These are phyloP conservation scores for Macrophomina phaseolina DNA, from an alignment of 2,329 filamentous ascomycete species.

Conservation along the genomic window DNA sequence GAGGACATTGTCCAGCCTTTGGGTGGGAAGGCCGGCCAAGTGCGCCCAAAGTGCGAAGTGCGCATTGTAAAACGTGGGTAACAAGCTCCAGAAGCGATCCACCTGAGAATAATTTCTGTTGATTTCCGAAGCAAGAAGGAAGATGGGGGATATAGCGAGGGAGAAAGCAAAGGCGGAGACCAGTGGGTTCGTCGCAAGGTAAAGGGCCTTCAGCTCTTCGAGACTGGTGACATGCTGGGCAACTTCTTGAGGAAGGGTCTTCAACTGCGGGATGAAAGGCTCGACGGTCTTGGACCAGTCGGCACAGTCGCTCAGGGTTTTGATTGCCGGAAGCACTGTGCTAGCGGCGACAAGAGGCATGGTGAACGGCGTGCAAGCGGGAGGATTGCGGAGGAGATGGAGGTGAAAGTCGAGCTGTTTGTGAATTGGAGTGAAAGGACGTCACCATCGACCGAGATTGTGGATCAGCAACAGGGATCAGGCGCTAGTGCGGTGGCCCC, in stretches of 20 bases:
- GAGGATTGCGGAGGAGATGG: constrained; percentile 6
- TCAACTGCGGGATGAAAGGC: constrained; percentile 74
- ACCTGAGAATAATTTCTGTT: constrained; percentile 98
- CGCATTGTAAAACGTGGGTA: constrained; percentile 84
- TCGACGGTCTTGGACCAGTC: constrained; percentile 76
- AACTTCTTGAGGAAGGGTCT: constrained; percentile 50
- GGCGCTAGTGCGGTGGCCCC: constrained; percentile 5
- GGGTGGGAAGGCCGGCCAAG: constrained; percentile 71
- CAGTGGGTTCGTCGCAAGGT: constrained; percentile 84
- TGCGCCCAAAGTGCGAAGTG: constrained; percentile 87
- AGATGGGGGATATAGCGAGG: constrained; percentile 71
- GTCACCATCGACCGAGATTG: constrained; percentile 21
- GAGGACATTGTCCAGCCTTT: constrained; percentile 74
- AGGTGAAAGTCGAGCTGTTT: background rate
- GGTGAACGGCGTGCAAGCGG: background rate
- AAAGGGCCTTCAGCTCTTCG: constrained; percentile 71
- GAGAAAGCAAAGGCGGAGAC: constrained; percentile 76
- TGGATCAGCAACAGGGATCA: constrained; percentile 22
- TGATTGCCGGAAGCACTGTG: constrained; percentile 75
- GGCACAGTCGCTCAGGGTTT: constrained; percentile 73
- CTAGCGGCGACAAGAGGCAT: constrained; percentile 24
- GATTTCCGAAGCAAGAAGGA: constrained; percentile 78
- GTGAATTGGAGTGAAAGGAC: background rate
- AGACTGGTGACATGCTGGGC: constrained; percentile 65
- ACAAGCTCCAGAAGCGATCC: constrained; percentile 87